These are phyloP conservation scores for Plasmodium sp. DNA, from an alignment of 169 alveolate genomes.

Conservation along the genomic window DNA sequence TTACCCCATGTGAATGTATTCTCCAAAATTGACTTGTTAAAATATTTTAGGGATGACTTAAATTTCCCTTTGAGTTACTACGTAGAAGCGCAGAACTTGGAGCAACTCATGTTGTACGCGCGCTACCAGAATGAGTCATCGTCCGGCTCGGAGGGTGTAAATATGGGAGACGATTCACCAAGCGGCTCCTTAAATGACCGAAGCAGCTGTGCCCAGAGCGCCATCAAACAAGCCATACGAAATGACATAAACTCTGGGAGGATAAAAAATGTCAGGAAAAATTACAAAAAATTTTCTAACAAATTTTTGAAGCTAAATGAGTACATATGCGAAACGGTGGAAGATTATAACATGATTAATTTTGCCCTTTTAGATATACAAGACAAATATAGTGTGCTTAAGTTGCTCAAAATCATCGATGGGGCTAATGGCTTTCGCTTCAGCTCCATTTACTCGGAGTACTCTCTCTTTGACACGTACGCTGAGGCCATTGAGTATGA, in stretches of 20 bases:
- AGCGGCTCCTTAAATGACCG: neutral
- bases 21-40: conserved; percentile 91
- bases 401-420: conserved; percentile 84
- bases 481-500: conserved; percentile 78
- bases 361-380: conserved; percentile 90
- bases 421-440: conserved; percentile 89
- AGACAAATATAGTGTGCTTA: conserved; percentile 84
- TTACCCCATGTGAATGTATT: conserved; percentile 96
- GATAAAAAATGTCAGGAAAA: conserved; percentile 40
- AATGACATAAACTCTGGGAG: conserved; percentile 5
- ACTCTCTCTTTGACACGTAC: conserved; percentile 73
- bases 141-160: conserved; percentile 10
- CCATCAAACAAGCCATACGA: neutral
- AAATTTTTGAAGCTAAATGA: conserved; percentile 79
- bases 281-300: conserved; percentile 61
- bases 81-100: conserved; percentile 61
- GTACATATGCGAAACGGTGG: conserved; percentile 82
- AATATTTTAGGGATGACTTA: conserved; percentile 83
- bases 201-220: neutral
- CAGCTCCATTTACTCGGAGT: conserved; percentile 48
- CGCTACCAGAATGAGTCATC: conserved; percentile 50
- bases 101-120: conserved; percentile 50
- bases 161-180: neutral
- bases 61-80: conserved; percentile 61
- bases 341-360: conserved; percentile 79